Evolutionary conservation across 1,284 basidiomycete species (phyloP), one percentile per base, ranked within the genome.

Genomic region (Marasmius tenuissimus): DNA sequence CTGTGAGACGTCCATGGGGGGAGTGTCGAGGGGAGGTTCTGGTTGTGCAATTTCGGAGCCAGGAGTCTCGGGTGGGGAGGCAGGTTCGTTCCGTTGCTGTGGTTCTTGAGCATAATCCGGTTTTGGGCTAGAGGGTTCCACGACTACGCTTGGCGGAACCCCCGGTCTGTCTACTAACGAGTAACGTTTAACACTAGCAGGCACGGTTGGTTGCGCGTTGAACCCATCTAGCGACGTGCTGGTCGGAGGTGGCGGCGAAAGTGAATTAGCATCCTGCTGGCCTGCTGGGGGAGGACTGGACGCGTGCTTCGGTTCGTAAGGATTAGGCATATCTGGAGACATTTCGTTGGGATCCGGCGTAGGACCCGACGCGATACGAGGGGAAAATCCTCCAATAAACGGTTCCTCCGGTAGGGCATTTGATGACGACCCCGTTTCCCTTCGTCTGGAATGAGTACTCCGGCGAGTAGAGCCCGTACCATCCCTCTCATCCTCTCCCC

Each of bases 91-190:
- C n/a, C 69, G 66, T 33, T 58, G 22, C 10, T 53, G 37, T 40
- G 40, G 51, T 20, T 42, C 33, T 18, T 45, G 57, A 7, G 20
- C 14, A 14, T 27, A 14, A 10, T 67, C 64, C 61, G 63, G 59
- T 38, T 72, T 69, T 20, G 82, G 78, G 65, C 78, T 76, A 34
- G 78, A 78, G 20, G 81, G 79, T 58, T 86, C 84, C n/a, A 89
- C 79, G 33, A 88, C 74, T 10, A 89, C 76, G 33, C 84, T 78
- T 4, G 82, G 72, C 1, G 84, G 80, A 16, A 74, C 65, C 11
- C 82, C 68, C 5, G 90, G 89, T 60, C 81, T 84, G 66, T 92
- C 91, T 18, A 89, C 84, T 20, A 93, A 79, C 1, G 91, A 91
- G 69, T 89, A 93, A 9, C 91, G 86, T 68, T 88, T 90, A 45